These are phyloP conservation scores for Colletotrichum sp. DNA, from an alignment of 2,329 filamentous ascomycete species.

Conservation along the genomic window DNA sequence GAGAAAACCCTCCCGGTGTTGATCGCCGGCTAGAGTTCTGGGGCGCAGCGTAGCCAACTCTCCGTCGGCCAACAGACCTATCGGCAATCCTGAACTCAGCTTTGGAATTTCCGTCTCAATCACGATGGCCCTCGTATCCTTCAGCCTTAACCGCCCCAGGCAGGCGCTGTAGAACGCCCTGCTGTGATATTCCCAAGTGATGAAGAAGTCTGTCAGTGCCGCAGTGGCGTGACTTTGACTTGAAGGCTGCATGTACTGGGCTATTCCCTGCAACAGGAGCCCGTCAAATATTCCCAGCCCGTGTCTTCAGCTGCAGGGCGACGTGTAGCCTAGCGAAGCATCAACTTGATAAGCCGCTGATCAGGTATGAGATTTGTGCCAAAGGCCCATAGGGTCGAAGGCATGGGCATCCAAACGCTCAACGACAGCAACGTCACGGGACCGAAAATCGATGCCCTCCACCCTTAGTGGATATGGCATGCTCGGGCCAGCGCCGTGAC, in stretches of 20 bases:
- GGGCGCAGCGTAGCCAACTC: neutral
- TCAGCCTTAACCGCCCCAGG: neutral
- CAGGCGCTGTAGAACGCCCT: neutral
- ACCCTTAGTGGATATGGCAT: neutral
- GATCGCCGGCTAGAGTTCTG: constrained; percentile 11
- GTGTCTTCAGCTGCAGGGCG: neutral
- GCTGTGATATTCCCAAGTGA: neutral
- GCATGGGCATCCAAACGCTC: neutral
- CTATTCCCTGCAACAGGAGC: neutral
- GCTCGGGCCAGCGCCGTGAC: neutral
- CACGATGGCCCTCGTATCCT: neutral
- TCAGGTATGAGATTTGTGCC: neutral
- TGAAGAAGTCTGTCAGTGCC: neutral
- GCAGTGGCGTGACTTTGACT: constrained; percentile 11
- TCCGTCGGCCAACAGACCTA: neutral
- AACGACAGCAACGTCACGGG: neutral
- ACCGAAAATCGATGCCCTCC: neutral
- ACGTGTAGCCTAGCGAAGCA: neutral
- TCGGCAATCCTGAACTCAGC: neutral
- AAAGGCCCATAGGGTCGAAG: neutral
- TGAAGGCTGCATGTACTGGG: neutral
- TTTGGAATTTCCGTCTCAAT: neutral
- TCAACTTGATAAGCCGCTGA: neutral
- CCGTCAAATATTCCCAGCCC: neutral
- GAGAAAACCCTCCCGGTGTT: neutral